Evolutionary conservation across 306 rosid genomes (phyloP), one percentile per base, ranked within the genome.

Genomic region (Chamaecrista fasciculata): DNA sequence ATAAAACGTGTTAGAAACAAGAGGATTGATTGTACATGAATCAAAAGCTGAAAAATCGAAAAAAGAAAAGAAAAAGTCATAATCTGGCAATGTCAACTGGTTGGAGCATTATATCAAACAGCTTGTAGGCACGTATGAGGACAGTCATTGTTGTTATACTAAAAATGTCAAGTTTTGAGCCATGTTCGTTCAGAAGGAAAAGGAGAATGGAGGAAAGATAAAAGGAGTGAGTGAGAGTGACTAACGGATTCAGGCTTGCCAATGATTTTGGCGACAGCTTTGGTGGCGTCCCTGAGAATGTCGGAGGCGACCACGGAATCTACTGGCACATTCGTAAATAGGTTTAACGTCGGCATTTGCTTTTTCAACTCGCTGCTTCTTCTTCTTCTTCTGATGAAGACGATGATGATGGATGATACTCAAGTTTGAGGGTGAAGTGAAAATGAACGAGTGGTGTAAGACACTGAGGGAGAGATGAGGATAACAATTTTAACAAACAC

Each of bases 191-290:
- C 5, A 60, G 4, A 11, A 31, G 0, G 3, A 16, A 15, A 37
- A 40, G 5, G 9, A 39, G 15, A 11, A 40, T 12, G 3, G 4
- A 11, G 12, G 26, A 8, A 15, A 40, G 26, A 10, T 5, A 18
- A 11, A 37, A 37, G 24, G 10, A 18, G 8, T 29, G 31, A 21
- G 10, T 23, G n/a, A 59, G 57, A 33, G 52, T 26, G 65, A 62
- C 80, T 71, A 71, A 95, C 97, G 4, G 97, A 87, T 82, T 95
- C 99, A 19, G 99, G 97, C 80, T 91, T 89, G 82, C 96, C 95
- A 20, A 91, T 84, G 74, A 95, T 89, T 62, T 91, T 91, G 3
- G 97, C 81, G 25, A 95, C 91, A 12, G 92, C 92, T 85, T 87
- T 95, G 71, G 99, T 89, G 67, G 97, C 97, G 70, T 95, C 99